Conservation (phyloP, 352 stramenopile genomes). For the Phytophthora fragariae region DNA sequence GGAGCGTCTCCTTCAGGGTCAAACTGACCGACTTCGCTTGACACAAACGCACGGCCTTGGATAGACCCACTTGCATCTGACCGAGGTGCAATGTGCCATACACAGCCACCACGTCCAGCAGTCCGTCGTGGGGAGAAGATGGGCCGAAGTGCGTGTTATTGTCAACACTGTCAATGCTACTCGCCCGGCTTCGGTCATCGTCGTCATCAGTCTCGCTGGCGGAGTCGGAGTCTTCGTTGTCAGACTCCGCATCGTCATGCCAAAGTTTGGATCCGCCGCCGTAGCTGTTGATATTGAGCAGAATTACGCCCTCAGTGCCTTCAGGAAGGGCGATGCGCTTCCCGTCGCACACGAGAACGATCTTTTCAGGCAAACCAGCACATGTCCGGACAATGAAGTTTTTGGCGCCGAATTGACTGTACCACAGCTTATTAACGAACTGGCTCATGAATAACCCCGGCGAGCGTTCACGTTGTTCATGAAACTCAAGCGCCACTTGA, state of each 20-base stretch:
- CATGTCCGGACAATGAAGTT: conserved; percentile 90
- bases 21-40: conserved; percentile 74
- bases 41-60: conserved; percentile 79
- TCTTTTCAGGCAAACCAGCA: conserved; percentile 75
- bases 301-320: conserved; percentile 86
- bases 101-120: conserved; percentile 94
- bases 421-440: conserved; percentile 93
- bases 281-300: conserved; percentile 92
- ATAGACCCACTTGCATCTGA: conserved; percentile 93
- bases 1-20: conserved; percentile 66
- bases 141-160: conserved; percentile 45
- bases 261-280: conserved; percentile 89
- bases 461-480: conserved; percentile 88
- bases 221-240: conserved; percentile 60
- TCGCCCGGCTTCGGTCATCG: conserved; percentile 37
- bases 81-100: conserved; percentile 94
- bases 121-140: conserved; percentile 89
- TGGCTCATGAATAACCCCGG: conserved; percentile 90
- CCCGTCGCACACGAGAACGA: conserved; percentile 85
- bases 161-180: conserved; percentile 35
- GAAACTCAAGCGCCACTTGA: conserved; percentile 91
- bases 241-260: conserved; percentile 80
- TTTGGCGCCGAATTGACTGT: conserved; percentile 89
- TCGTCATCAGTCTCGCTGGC: conserved; percentile 54
- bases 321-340: conserved; percentile 71